phyloP scores from a whole-genome alignment of 345 rosid species.

The Limnanthes douglasii region DNA sequence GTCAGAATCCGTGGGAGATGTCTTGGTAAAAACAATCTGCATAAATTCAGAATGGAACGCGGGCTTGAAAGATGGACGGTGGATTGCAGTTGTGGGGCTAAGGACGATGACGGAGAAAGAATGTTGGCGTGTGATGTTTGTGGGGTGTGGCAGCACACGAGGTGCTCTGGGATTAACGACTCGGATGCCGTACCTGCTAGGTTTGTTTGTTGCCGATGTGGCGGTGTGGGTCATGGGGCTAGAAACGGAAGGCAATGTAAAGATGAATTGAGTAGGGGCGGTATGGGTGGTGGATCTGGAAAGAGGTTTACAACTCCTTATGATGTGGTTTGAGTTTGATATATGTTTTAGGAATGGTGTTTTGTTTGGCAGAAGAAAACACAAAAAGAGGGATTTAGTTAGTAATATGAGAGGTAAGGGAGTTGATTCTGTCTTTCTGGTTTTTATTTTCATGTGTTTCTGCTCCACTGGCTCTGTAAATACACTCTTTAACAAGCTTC shows the following conservation, averaged over 20 bases:
- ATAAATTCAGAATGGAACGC: constrained; percentile 43
- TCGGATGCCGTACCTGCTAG: constrained; percentile 32
- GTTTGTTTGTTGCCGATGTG: constrained; percentile 36
- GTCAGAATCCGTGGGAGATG: constrained; percentile 35
- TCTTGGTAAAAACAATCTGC: constrained; percentile 17
- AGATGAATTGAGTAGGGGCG: constrained; percentile 2
- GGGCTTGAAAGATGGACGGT: constrained; percentile 57
- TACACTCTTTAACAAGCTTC: too few relatives aligned
- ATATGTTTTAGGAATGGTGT: too few relatives aligned
- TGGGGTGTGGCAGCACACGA: constrained; percentile 61
- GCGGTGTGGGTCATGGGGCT: constrained; percentile 3
- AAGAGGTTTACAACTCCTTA: constrained; percentile 6
- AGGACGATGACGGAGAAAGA: constrained; percentile 66
- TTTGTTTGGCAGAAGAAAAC: too few relatives aligned
- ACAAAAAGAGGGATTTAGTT: too few relatives aligned
- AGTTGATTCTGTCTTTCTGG: too few relatives aligned
- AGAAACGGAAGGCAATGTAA: constrained; percentile 5
- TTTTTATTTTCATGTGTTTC: too few relatives aligned
- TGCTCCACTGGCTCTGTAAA: too few relatives aligned
- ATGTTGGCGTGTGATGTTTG: constrained; percentile 64
- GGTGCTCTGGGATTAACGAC: constrained; percentile 45
- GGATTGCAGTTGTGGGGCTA: constrained; percentile 54
- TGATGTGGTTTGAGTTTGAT: constrained; percentile 5
- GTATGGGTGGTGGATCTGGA: constrained; percentile 2
- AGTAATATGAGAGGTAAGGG: too few relatives aligned